Base-by-base conservation (phyloP, 495 filamentous ascomycete species). In the Penicillium herquei region DNA sequence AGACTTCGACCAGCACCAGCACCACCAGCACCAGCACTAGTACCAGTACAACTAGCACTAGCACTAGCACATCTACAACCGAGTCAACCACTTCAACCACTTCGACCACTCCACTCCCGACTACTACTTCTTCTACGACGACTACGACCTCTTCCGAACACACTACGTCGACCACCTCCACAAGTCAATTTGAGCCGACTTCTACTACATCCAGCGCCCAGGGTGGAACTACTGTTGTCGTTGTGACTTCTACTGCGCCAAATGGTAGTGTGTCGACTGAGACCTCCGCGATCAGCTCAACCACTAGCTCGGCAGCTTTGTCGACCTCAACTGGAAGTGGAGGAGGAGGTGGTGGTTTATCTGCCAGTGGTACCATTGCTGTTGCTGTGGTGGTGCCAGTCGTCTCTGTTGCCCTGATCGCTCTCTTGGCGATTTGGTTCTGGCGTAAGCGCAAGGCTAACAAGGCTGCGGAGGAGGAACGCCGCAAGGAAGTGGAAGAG, bases 331-430 rank as follows among this genome's bases (percentile, higher is more conserved):
- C 70, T 14, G 63, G 63, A 16, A 63, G 76, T 11, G 33, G 39
- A 39, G 64, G 76, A 6, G 33, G 39, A 30, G 62, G 76, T 18
- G 18, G 32, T 34, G 82, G 86, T 13, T 76, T 94, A 4, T 76
- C 73, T 13, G 71, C 80, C 33, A 79, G 77, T 41, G 87, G 85
- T 17, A 92, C 81, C 53, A 94, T 94, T 57, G 94, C 95, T 7
- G 84, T 98, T 16, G 95, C 93, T 3, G 94, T 98, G 0, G 91
- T 97, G 7, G 87, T 98, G 3, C 94, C 94, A 1, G 92, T 98
- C 40, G 90, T 84, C 6, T 89, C 89, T 2, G 90, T 98, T 51
- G 93, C 91, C 2, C 65, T 96, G 13, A 78, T 98, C 39, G 83
- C 96, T 10, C 64, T 91, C 31, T 84, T 78, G 5, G 85, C 86